phyloP scores from a whole-genome alignment of 352 stramenopile genomes.

The Phytopythium aichiense region DNA sequence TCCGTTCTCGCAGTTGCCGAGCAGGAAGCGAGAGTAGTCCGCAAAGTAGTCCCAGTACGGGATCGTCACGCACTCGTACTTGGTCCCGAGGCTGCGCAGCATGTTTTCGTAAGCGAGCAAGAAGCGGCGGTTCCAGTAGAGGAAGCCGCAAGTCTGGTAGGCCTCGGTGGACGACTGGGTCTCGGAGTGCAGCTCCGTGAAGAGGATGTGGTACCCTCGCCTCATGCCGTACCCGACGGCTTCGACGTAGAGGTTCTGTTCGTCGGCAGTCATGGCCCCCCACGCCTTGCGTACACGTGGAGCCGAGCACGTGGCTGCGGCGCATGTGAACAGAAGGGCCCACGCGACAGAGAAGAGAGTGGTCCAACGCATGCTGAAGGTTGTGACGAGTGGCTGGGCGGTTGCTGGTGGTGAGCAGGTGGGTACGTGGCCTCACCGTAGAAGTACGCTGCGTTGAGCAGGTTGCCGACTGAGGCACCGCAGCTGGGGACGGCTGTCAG shows the following conservation, averaged over 20 bases:
- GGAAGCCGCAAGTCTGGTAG: conserved; percentile 35
- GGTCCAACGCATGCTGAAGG: too few species aligned
- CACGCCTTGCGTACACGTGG: conserved; percentile 23
- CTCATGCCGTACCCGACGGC: conserved; percentile 25
- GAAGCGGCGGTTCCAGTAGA: conserved; percentile 52
- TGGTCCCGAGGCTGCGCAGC: conserved; percentile 31
- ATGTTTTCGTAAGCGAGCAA: conserved; percentile 53
- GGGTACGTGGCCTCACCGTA: too few species aligned
- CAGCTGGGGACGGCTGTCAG: too few species aligned
- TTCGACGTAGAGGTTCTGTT: conserved; percentile 31
- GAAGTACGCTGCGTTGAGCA: too few species aligned
- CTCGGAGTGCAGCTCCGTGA: conserved; percentile 31
- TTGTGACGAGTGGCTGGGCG: too few species aligned
- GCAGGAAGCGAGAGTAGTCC: conserved; percentile 31
- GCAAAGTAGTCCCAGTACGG: conserved; percentile 63
- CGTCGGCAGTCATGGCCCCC: conserved; percentile 17
- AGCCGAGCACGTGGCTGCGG: background rate
- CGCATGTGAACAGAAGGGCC: background rate
- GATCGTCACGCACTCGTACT: conserved; percentile 38
- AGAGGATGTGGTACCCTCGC: conserved; percentile 32
- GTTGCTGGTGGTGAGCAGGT: too few species aligned
- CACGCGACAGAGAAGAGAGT: too few species aligned
- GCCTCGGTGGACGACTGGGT: conserved; percentile 21
- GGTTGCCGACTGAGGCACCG: too few species aligned
- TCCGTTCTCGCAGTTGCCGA: conserved; percentile 15